Evolutionary conservation across 2,329 filamentous ascomycete genomes (phyloP).

Genomic region (Stachybotrys chlorohalonatus): DNA sequence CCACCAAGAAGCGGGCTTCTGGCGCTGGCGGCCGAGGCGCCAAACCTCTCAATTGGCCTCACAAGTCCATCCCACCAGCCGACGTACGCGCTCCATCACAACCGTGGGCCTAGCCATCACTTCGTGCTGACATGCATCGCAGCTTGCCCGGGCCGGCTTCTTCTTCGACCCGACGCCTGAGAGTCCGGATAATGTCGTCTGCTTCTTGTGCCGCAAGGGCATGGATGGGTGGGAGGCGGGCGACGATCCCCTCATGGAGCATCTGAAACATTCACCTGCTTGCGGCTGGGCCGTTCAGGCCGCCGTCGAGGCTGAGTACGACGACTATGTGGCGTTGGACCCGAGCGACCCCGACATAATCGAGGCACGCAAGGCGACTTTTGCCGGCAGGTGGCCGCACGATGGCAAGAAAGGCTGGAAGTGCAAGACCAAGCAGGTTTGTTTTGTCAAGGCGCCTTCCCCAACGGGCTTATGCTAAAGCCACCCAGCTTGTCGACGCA

Average conservation of each 20-base stretch:
- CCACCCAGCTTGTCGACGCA: slow-evolving; percentile 68
- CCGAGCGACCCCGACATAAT: slow-evolving; percentile 63
- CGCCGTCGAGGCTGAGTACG: slow-evolving; percentile 51
- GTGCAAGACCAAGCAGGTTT: slow-evolving; percentile 79
- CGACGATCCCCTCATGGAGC: slow-evolving; percentile 77
- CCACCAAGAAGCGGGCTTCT: slow-evolving; percentile 62
- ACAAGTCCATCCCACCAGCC: slow-evolving; percentile 32
- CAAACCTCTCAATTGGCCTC: slow-evolving; percentile 67
- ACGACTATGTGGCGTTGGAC: slow-evolving; percentile 60
- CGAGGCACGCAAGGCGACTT: slow-evolving; percentile 73
- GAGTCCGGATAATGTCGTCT: slow-evolving; percentile 79
- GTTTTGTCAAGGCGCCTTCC: slow-evolving; percentile 5
- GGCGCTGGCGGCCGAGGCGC: slow-evolving; percentile 41
- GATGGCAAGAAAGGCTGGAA: slow-evolving; percentile 82
- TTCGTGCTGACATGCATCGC: slow-evolving; percentile 12
- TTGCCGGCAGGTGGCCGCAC: slow-evolving; percentile 80
- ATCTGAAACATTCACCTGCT: slow-evolving; percentile 69
- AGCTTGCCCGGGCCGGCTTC: slow-evolving; percentile 89
- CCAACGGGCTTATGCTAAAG: slow-evolving; percentile 3
- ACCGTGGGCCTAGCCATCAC: neutral
- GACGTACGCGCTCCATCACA: slow-evolving; percentile 14
- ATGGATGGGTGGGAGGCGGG: slow-evolving; percentile 88
- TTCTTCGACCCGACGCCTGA: slow-evolving; percentile 70
- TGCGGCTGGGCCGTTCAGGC: slow-evolving; percentile 82
- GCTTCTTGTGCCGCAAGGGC: slow-evolving; percentile 76